Percentiles rank a stretch among this genome's conserved stretches.
Conservation (phyloP, 768 basidiomycete species). For the Mycena belliarum region DNA sequence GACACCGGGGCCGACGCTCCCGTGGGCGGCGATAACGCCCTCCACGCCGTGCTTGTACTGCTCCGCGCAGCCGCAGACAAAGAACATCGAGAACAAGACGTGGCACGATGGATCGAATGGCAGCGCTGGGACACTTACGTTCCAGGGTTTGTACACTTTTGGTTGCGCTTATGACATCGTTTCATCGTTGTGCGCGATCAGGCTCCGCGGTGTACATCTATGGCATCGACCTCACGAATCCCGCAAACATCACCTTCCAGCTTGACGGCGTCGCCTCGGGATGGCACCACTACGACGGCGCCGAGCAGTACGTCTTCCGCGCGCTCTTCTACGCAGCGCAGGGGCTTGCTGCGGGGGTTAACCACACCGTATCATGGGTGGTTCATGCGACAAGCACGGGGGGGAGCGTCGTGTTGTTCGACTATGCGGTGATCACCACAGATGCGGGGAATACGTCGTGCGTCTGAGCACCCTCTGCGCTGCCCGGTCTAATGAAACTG, state of each 20-base stretch:
- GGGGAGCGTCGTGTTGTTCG: no score
- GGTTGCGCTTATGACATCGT: neutral
- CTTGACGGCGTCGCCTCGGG: no score
- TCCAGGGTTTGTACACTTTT: slow-evolving; percentile 7
- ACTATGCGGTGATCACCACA: no score
- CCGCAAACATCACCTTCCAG: neutral
- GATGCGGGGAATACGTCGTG: no score
- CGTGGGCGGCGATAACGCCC: slow-evolving; percentile 14
- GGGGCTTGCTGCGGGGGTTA: no score
- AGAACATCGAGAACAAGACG: slow-evolving; percentile 12
- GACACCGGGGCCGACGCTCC: neutral
- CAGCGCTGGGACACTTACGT: slow-evolving; percentile 7
- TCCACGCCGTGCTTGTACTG: slow-evolving; percentile 9
- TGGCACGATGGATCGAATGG: slow-evolving; percentile 17
- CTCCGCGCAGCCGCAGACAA: slow-evolving; percentile 15
- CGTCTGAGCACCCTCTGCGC: no score
- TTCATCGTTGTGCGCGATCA: neutral
- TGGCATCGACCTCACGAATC: slow-evolving; percentile 17
- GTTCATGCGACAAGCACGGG: no score
- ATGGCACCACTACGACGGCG: no score
- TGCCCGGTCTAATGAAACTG: no score
- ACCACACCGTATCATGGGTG: no score
- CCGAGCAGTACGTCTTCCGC: no score
- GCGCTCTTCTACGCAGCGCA: no score
- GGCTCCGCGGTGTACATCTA: neutral